phyloP scores from a whole-genome alignment of 495 filamentous ascomycete species.

The Penicillium manginii region DNA sequence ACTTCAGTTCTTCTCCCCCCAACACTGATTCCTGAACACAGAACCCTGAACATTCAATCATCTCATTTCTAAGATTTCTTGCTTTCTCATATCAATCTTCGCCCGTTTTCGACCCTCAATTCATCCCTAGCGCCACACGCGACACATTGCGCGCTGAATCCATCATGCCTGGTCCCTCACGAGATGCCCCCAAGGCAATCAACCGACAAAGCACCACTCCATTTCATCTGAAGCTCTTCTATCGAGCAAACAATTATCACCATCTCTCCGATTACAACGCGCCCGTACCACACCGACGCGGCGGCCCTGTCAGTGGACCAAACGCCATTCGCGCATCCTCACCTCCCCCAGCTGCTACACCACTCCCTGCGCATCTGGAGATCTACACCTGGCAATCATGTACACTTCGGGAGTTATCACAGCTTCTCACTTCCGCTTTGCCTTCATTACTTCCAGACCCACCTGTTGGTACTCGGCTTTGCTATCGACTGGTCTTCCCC shows the following conservation, averaged over 20 bases:
- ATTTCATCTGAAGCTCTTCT: slow-evolving; percentile 91
- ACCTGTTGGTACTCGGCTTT: slow-evolving; percentile 77
- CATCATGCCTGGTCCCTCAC: slow-evolving; percentile 33
- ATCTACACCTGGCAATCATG: slow-evolving; percentile 90
- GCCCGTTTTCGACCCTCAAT: no score
- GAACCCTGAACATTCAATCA: not conserved
- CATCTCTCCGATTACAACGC: slow-evolving; percentile 46
- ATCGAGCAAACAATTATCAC: slow-evolving; percentile 73
- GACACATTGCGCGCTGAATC: slow-evolving; percentile 12
- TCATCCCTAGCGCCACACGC: not conserved
- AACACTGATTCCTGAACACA: not conserved
- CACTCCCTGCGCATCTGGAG: slow-evolving; percentile 69
- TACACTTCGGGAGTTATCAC: slow-evolving; percentile 80
- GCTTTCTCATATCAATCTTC: no score
- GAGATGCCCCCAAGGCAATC: slow-evolving; percentile 36
- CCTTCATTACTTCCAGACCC: slow-evolving; percentile 73
- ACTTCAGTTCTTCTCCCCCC: not conserved
- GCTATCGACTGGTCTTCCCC: slow-evolving; percentile 84
- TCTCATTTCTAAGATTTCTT: not conserved
- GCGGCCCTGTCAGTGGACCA: slow-evolving; percentile 36
- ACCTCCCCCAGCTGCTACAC: slow-evolving; percentile 36
- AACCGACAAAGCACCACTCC: slow-evolving; percentile 80
- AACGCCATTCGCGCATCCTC: slow-evolving; percentile 42
- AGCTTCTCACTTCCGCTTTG: slow-evolving; percentile 69
- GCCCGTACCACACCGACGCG: slow-evolving; percentile 23